Evolutionary conservation across 2,329 filamentous ascomycete genomes (phyloP).

Genomic region (Orbilia javanica): DNA sequence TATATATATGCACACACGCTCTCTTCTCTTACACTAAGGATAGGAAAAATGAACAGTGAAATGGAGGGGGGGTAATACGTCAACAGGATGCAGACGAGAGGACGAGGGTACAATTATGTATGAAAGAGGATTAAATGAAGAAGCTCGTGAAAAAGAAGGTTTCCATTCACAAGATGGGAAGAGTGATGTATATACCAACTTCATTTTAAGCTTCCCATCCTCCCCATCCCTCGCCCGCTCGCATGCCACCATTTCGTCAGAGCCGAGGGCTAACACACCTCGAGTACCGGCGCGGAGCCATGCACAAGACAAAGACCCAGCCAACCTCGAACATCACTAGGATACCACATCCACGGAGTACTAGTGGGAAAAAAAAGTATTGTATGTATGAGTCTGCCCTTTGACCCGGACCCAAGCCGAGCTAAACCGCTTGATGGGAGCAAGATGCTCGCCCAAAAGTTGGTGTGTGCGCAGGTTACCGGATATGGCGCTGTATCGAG

Average conservation of each 20-base stretch:
- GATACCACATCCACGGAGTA: not conserved
- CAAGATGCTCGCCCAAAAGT: conserved; percentile 16
- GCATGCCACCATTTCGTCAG: conserved; percentile 44
- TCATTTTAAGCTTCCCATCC: conserved; percentile 27
- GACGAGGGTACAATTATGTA: conserved; percentile 22
- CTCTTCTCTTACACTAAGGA: not conserved
- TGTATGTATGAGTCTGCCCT: conserved; percentile 12
- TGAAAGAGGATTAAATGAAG: conserved; percentile 12
- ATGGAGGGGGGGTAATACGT: not conserved
- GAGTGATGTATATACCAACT: conserved; percentile 52
- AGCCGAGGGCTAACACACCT: conserved; percentile 39
- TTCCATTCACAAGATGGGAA: conserved; percentile 34
- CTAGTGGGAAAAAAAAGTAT: not conserved
- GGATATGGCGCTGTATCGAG: conserved; percentile 41
- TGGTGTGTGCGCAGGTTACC: conserved; percentile 49
- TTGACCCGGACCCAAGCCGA: conserved; percentile 56
- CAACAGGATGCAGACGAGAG: not conserved
- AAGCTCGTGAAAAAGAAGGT: conserved; percentile 49
- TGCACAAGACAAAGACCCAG: conserved; percentile 14
- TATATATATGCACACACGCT: conserved; percentile 8
- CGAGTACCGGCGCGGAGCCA: conserved; percentile 41
- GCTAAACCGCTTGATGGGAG: conserved; percentile 41
- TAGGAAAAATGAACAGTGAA: not conserved
- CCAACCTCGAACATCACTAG: not conserved
- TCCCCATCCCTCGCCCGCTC: conserved; percentile 5